Base-by-base conservation (phyloP, 2,329 filamentous ascomycete species). In the Pseudocercospora cruenta region DNA sequence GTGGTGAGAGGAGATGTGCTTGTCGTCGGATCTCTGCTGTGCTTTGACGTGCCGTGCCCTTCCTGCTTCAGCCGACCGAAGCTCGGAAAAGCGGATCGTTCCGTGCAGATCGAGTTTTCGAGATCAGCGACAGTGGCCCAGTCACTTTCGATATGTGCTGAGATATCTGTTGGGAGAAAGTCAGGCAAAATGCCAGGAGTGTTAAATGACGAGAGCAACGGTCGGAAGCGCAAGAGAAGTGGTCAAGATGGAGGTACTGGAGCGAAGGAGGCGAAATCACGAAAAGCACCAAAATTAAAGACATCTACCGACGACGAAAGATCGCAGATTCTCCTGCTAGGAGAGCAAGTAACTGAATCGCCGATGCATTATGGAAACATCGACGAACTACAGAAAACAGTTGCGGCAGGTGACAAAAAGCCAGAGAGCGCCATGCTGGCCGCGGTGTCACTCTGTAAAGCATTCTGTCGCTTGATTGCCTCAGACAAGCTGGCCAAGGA, bases 341-440 rank as follows among this genome's bases (percentile, higher is more conserved):
- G 97, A 81, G 84, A 87, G 69, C 90, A 91, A 64, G 93, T 98
- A 63, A 81, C 93, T 68, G 90, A 95, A 78, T 96, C 93, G 58
- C 91, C 89, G 75, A 92, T 93, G 78, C 87, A 97, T 80, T 96
- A 96, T 84, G 96, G 97, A 83, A 93, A 96, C 76, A 94, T 98
- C 74, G 85, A 88, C 7, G 87, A 85, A 10, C 81, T 98, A 43
- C 82, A 96, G 54, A 82, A 81, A 39, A 81, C 82, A 28, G 78
- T 84, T 2, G 77, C 82, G 21, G 82, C 85, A 19, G 78, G 82
- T 1, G 86, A 90, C 51, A 82, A 87, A 3, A 84, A 87, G 10
- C 82, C 92, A 55, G 71, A 75, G 57, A 67, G 71, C 21, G 70
- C 71, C 2, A 71, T 69, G 1, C 81, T 91, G 36, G 91, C 93